Percentiles rank a stretch among this genome's conserved stretches.
Evolutionary conservation across 306 rosid genomes (phyloP).

Genomic region (Cicer arietinum): DNA sequence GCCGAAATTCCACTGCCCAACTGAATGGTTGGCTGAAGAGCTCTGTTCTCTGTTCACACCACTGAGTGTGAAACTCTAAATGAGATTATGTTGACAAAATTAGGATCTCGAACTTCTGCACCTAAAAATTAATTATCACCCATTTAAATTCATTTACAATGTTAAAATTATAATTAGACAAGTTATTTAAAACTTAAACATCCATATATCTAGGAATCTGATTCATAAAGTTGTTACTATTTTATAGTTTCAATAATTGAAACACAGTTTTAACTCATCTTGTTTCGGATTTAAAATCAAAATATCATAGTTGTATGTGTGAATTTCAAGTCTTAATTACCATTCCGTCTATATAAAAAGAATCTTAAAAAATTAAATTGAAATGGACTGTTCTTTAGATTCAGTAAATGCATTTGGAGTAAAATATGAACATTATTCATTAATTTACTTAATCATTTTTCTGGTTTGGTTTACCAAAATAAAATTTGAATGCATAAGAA

Average conservation of each 20-base stretch:
- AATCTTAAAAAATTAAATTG: no score
- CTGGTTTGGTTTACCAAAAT: background rate
- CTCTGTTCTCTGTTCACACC: background rate
- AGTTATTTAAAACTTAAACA: background rate
- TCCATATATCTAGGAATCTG: background rate
- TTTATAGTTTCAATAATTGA: background rate
- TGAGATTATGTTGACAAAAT: slow-evolving; percentile 36
- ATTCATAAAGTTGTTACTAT: background rate
- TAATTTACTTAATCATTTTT: background rate
- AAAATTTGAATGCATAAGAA: background rate
- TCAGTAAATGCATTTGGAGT: slow-evolving; percentile 1
- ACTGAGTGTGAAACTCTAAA: slow-evolving; percentile 2
- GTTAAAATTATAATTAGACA: background rate
- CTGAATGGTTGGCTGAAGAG: background rate
- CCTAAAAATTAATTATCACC: background rate
- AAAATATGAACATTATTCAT: background rate
- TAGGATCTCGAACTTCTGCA: background rate
- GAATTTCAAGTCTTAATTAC: no score
- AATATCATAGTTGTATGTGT: rapidly evolving
- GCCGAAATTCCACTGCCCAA: no score
- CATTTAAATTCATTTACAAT: background rate
- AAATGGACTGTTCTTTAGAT: background rate
- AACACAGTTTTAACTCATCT: no score
- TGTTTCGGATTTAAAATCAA: no score
- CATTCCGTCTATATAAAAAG: no score